Evolutionary conservation across 1,284 basidiomycete genomes (phyloP), one percentile per base, ranked within the genome.

Genomic region (Pseudozyma tsukubaensis): DNA sequence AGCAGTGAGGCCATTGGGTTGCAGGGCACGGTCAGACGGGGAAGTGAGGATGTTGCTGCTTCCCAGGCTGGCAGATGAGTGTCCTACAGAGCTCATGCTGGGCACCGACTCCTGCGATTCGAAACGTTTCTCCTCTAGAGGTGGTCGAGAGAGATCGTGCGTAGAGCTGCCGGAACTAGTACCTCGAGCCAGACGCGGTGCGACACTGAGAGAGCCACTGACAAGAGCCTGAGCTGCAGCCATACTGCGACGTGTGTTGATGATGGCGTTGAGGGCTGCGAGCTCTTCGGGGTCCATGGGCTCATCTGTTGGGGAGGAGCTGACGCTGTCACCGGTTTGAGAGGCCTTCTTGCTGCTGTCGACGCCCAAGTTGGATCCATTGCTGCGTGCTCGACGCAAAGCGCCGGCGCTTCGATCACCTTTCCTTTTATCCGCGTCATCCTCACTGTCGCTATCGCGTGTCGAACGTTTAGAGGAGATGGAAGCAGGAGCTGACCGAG

Each of bases 181-280:
- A 18, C 60, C 49, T 13, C 73, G 67, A 5, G 47, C 50, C 10
- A 50, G 40, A 8, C 58, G 66, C 4, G 72, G 45, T 1, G 51
- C 34, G 36, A 65, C 12, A 34, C 40, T 60, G 57, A 78, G 60
- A 36, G 72, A 60, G 6, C 80, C 80, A 37, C 70, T 80, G 51
- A 79, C 78, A 3, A 84, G 72, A 0, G 81, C 82, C 55, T 81
- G 75, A 12, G 82, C 82, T 3, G 80, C 76, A 10, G 77, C 82
- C 80, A 82, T 82, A 49, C 77, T 80, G 48, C 80, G 59, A 34
- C 81, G 72, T 9, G 82, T 84, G 62, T 84, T 84, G 76, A 84
- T 84, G 60, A 84, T 84, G 32, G 82, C 81, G 47, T 84, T 84
- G 44, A 84, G 71, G 21, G 77, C 77, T 7, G 82, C 82, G 13